These are phyloP conservation scores for Aotearoamyces nothofagi DNA, from an alignment of 2,329 filamentous ascomycete genomes.

Conservation along the genomic window DNA sequence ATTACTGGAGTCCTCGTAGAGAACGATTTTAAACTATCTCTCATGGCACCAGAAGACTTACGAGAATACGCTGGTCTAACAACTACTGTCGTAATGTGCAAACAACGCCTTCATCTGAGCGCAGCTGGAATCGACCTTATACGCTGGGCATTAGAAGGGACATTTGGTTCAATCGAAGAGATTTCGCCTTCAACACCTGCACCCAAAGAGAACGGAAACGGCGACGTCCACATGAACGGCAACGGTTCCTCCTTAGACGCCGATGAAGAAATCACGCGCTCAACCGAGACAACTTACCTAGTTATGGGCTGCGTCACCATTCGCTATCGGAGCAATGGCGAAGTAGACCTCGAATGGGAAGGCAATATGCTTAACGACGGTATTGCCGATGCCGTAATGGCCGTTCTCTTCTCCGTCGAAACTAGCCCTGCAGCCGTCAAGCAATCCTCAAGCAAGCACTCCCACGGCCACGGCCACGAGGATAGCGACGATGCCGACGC, in stretches of 20 bases:
- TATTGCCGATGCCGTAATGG: constrained; percentile 94
- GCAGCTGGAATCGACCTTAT: constrained; percentile 85
- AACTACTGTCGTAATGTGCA: constrained; percentile 86
- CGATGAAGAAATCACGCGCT: constrained; percentile 45
- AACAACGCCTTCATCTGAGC: constrained; percentile 74
- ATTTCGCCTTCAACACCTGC: constrained; percentile 27
- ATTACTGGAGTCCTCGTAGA: constrained; percentile 88
- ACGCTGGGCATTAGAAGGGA: constrained; percentile 85
- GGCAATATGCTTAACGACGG: constrained; percentile 96
- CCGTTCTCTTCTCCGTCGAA: constrained; percentile 81
- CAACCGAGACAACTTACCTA: constrained; percentile 38
- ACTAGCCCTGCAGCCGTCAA: constrained; percentile 90
- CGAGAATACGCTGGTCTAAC: constrained; percentile 94
- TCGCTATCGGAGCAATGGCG: constrained; percentile 59
- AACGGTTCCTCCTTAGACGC: constrained; percentile 32
- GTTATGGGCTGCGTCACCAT: constrained; percentile 88
- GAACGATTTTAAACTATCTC: constrained; percentile 90
- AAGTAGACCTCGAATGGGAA: constrained; percentile 91
- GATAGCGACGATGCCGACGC: constrained; percentile 25
- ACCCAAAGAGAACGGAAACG: constrained; percentile 25
- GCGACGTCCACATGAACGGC: constrained; percentile 22
- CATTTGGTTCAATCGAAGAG: constrained; percentile 75
- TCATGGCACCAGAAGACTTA: constrained; percentile 94
- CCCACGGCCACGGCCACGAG: constrained; percentile 37
- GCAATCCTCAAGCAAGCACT: constrained; percentile 45